Evolutionary conservation across 257 asterid genomes (phyloP), one percentile per base, ranked within the genome.

Genomic region (Solanum lycopersicoides): DNA sequence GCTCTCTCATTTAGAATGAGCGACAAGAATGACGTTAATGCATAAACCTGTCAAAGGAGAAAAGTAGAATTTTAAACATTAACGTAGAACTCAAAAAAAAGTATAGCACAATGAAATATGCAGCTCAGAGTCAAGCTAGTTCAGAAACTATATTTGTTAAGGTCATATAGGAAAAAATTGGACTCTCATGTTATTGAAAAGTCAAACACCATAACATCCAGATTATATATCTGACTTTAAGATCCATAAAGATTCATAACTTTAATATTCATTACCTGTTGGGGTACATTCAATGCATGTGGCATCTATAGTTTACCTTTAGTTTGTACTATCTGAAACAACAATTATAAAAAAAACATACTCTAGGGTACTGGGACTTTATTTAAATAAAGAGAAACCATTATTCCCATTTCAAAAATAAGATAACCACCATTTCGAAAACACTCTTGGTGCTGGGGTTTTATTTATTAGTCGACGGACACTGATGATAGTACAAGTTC

Each of bases 21-120:
- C 79, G 98, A 94, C 91, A 97, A 91, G 96, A 97, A 97, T 86
- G 99, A 97, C 92, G 90, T 95, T 92, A 96, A 87, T 34, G 99
- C 99, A 94, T 95, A 97, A 84, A 97, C 98, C 99, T 97, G 98
- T 84, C 71, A 88, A 68, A 88, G 14, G 63, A 76, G 45, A 87
- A 71, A 59, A 86, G 68, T 23, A 86, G 42, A 80, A 45, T 45
- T 91, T 80, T 89, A 53, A 75, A 56, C 74, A 87, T 18, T 50
- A 20, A 3, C 39, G 47, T 82, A 84, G 50, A 88, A 89, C 73
- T 47, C 23, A 82, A 12, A 8, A 30, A 82, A 30, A 50, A 50
- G 25, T 47, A 15, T 11, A 21, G 85, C 85, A 50, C 45, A 47
- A 80, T 47, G 68, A 28, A 47, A 30, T 47, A 80, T 47, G 41